A percentile compares a stretch with the other conserved stretches of the same genome.
Conservation (phyloP, 1,139 yeast genomes). For the Suzukiozyma palmioleophila region DNA sequence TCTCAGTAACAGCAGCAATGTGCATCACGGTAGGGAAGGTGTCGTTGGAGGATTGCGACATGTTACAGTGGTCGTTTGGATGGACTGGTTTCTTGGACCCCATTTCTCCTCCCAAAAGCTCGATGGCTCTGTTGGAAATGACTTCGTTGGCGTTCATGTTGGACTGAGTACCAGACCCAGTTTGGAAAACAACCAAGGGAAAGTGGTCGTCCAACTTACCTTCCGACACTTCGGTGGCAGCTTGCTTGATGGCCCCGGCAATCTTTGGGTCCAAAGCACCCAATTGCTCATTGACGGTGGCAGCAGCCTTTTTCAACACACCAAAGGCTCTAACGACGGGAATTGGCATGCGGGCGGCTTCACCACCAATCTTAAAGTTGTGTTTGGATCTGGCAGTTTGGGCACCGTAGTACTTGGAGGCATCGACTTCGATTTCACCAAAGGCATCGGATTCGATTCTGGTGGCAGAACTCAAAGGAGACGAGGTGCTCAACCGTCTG, state of each 20-base stretch:
- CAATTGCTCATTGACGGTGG: conserved; percentile 78
- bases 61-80: conserved; percentile 97
- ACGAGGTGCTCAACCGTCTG: conserved; percentile 27
- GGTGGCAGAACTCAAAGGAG: conserved; percentile 23
- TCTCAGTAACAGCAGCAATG: conserved; percentile 94
- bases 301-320: conserved; percentile 89
- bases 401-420: conserved; percentile 92
- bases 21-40: conserved; percentile 99
- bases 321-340: conserved; percentile 93
- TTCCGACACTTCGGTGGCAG: conserved; percentile 91
- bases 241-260: conserved; percentile 81
- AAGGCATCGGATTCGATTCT: conserved; percentile 94
- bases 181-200: conserved; percentile 97
- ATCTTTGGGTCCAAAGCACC: conserved; percentile 81
- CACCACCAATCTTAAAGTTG: conserved; percentile 95
- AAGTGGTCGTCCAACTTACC: conserved; percentile 92
- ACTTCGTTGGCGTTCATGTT: conserved; percentile 99
- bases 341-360: conserved; percentile 83
- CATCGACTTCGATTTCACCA: conserved; percentile 89
- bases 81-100: conserved; percentile 94
- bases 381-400: conserved; percentile 92
- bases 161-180: conserved; percentile 98
- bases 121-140: conserved; percentile 96
- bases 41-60: conserved; percentile 97
- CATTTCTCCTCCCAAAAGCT: conserved; percentile 82